Percentiles rank a stretch among this genome's conserved stretches.
phyloP scores from a whole-genome alignment of 2,329 filamentous ascomycete genomes.

The Phialemoniopsis sp. region DNA sequence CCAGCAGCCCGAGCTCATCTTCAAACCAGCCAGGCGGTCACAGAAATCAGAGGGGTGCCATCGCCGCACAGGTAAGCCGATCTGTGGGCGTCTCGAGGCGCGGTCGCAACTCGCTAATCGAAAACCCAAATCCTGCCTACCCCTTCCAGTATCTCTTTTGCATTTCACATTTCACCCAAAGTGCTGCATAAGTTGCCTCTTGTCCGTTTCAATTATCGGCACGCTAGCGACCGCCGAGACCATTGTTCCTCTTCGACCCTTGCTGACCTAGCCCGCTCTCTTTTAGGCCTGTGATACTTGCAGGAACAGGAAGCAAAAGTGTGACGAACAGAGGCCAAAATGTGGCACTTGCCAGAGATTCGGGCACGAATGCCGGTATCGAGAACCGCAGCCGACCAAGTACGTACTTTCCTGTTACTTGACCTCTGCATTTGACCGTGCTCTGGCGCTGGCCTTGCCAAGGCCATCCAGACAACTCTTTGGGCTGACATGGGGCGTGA shows the following conservation, averaged over 20 bases:
- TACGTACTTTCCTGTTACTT: slow-evolving; percentile 28
- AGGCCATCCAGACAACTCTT: not conserved
- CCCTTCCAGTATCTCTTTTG: not conserved
- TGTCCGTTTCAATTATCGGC: no score
- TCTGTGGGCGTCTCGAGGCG: not conserved
- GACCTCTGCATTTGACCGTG: no score
- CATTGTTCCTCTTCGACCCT: not conserved
- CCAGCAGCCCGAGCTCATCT: slow-evolving; percentile 2
- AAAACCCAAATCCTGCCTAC: not conserved
- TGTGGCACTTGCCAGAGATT: slow-evolving; percentile 56
- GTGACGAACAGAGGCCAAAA: slow-evolving; percentile 58
- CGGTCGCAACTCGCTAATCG: not conserved
- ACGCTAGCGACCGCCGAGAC: not conserved
- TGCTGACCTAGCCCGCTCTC: not conserved
- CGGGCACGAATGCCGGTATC: slow-evolving; percentile 55
- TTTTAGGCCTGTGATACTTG: slow-evolving; percentile 55
- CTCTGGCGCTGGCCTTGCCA: no score
- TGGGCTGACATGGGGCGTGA: slow-evolving; percentile 16
- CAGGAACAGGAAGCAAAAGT: slow-evolving; percentile 58
- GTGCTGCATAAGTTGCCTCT: not conserved
- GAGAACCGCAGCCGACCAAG: slow-evolving; percentile 60
- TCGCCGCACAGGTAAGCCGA: slow-evolving; percentile 38
- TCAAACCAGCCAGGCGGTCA: slow-evolving; percentile 12
- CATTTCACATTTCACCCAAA: not conserved
- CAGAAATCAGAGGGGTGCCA: slow-evolving; percentile 39